phyloP scores from a whole-genome alignment of 371 early-diverging fungal species.

The Mucor velutinosus region DNA sequence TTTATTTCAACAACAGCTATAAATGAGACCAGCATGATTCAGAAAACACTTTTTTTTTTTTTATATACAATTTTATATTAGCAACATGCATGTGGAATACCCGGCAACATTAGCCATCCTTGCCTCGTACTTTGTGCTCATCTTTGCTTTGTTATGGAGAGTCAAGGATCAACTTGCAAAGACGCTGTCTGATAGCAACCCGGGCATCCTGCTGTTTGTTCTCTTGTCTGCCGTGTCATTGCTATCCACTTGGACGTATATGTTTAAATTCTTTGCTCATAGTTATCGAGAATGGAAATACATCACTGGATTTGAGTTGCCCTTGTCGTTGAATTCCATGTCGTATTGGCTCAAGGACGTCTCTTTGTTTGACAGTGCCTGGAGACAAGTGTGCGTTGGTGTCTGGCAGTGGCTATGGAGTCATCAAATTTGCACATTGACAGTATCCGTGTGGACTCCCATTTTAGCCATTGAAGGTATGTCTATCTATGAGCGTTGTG shows the following conservation, averaged over 20 bases:
- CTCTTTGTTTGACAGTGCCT: slow-evolving; percentile 42
- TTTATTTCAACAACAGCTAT: too few species aligned
- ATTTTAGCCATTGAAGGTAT: slow-evolving; percentile 50
- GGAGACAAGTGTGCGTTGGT: slow-evolving; percentile 40
- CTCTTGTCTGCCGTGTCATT: slow-evolving; percentile 24
- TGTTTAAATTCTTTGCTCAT: slow-evolving; percentile 36
- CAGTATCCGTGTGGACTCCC: slow-evolving; percentile 46
- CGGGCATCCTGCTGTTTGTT: slow-evolving; percentile 12
- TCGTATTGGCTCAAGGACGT: slow-evolving; percentile 46
- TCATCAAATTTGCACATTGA: slow-evolving; percentile 44
- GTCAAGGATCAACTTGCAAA: slow-evolving; percentile 15
- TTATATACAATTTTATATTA: background rate
- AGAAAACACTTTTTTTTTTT: background rate
- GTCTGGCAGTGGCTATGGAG: slow-evolving; percentile 48
- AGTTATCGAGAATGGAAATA: slow-evolving; percentile 33
- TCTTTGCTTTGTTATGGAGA: slow-evolving; percentile 29
- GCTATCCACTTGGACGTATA: slow-evolving; percentile 41
- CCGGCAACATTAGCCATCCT: slow-evolving; percentile 38
- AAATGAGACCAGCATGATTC: background rate
- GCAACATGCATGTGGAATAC: slow-evolving; percentile 30
- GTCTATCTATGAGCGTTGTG: background rate
- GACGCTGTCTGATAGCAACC: background rate
- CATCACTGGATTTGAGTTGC: background rate
- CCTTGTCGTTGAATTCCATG: slow-evolving; percentile 24
- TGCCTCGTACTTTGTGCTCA: slow-evolving; percentile 38